A percentile compares a stretch with the other conserved stretches of the same genome.
These are phyloP conservation scores for Colletotrichum sidae DNA, from an alignment of 2,329 filamentous ascomycete species.

Conservation along the genomic window DNA sequence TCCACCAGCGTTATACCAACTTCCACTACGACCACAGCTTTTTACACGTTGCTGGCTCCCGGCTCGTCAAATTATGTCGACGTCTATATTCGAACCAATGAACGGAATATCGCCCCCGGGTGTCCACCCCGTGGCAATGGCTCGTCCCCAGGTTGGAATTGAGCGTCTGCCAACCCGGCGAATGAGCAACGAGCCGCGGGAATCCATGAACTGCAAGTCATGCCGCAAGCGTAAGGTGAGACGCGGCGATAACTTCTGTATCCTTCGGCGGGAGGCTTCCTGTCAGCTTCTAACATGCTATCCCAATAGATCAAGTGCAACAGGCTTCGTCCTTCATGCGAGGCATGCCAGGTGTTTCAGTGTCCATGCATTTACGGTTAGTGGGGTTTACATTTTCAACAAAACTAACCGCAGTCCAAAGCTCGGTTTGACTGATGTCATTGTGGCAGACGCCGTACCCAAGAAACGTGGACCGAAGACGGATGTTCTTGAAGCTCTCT, in stretches of 20 bases:
- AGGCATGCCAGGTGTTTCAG: conserved; percentile 90
- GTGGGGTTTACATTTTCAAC: conserved; percentile 40
- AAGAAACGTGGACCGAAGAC: conserved; percentile 93
- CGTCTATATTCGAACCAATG: conserved; percentile 54
- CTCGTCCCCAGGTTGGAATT: conserved; percentile 83
- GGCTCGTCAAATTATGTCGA: conserved; percentile 49
- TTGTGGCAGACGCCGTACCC: conserved; percentile 78
- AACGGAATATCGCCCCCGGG: conserved; percentile 56
- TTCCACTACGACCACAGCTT: neutral
- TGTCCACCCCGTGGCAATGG: conserved; percentile 67
- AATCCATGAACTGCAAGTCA: conserved; percentile 96
- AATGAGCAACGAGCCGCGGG: conserved; percentile 79
- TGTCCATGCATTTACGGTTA: conserved; percentile 89
- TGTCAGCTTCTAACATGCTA: conserved; percentile 27
- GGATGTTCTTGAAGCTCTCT: conserved; percentile 84
- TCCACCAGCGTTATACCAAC: neutral
- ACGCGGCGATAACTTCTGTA: neutral
- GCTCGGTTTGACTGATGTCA: no score
- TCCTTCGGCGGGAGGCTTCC: neutral
- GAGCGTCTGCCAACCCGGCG: conserved; percentile 80
- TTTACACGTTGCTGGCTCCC: neutral
- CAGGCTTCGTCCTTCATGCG: conserved; percentile 83
- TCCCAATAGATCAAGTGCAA: conserved; percentile 86
- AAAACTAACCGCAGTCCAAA: no score
- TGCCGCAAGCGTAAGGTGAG: conserved; percentile 90